Evolutionary conservation across 2,329 filamentous ascomycete species (phyloP).

Genomic region (Colletotrichum tabaci): DNA sequence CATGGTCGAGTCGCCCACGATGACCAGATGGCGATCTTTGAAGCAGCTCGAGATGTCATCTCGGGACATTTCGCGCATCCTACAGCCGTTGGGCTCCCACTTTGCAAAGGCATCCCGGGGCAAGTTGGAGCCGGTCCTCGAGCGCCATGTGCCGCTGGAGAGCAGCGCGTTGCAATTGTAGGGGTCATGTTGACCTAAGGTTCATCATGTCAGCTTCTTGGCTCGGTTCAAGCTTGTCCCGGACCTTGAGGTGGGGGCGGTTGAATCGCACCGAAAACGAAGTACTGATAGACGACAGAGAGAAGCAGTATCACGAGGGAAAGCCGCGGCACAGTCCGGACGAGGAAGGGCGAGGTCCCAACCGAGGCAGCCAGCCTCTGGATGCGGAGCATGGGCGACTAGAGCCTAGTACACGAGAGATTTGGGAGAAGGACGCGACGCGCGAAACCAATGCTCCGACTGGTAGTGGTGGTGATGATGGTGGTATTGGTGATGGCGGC

Average conservation of each 20-base stretch:
- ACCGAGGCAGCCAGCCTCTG: conserved; percentile 32
- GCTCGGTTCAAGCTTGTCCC: not conserved
- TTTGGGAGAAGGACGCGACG: conserved; percentile 7
- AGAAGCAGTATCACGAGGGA: conserved; percentile 37
- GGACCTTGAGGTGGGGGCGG: not conserved
- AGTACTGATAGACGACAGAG: conserved; percentile 40
- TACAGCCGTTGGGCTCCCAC: conserved; percentile 74
- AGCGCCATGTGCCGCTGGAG: conserved; percentile 65
- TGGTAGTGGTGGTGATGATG: conserved; percentile 13
- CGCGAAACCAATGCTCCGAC: conserved; percentile 22
- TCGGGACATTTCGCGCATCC: conserved; percentile 68
- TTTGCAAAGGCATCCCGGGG: conserved; percentile 54
- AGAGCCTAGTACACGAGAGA: not conserved
- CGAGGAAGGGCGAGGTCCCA: conserved; percentile 28
- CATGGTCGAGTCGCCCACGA: conserved; percentile 73
- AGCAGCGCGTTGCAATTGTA: conserved; percentile 68
- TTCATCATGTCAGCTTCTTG: conserved; percentile 15
- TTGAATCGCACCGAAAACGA: conserved; percentile 21
- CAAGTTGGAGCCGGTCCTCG: conserved; percentile 48
- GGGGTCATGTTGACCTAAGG: conserved; percentile 56
- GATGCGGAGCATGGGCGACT: conserved; percentile 32
- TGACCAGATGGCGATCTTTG: conserved; percentile 65
- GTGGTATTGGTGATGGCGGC: conserved; percentile 21
- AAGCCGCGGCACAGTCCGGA: conserved; percentile 18
- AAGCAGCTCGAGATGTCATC: conserved; percentile 69